Evolutionary conservation across 1,284 basidiomycete genomes (phyloP), one percentile per base, ranked within the genome.

Genomic region (Ceratobasidium sp.): DNA sequence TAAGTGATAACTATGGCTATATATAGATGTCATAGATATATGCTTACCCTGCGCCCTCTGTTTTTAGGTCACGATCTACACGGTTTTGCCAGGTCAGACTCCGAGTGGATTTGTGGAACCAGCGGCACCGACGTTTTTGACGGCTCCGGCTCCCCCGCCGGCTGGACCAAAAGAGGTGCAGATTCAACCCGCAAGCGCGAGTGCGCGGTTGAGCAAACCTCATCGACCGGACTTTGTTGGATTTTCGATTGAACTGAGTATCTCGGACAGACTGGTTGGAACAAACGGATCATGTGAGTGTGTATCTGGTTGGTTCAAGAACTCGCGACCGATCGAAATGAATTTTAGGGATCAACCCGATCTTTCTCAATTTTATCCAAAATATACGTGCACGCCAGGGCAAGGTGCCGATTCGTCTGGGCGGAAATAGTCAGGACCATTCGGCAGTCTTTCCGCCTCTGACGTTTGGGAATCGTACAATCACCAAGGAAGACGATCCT

Each of bases 361-460:
- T 67, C 26, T 67, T 67, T 41, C 64, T 67, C 16, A 67, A 55
- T 30, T 67, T 53, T 28, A 30, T 55, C 3, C 61, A 64, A 64
- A 48, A 64, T 45, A 64, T 64, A 30, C 61, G 61, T 23, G 84
- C 87, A 58, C 85, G 89, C 12, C 83, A 82, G 9, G 91, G 91
- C 0, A 78, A 83, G 3, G 83, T 90, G 5, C 79, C 81, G 46
- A 80, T 92, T 18, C 88, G 91, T 55, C 83, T 92, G 3, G 92
- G 91, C 45, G 92, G 91, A 69, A 92, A 92, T 79, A 89, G 89
- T 1, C 90, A 92, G 77, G 89, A 92, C 74, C 85, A 82, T 26
- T 88, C 88, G 14, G 82, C 81, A 0, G 78, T 88, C 48, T 84
- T 86, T 60, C 61, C 76, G 0, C 80, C 82, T 30, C 81, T 81